Percentiles rank a stretch among this genome's conserved stretches.
Conservation (phyloP, 192 early-diverging fungal genomes). For the Entomortierella chlamydospora region DNA sequence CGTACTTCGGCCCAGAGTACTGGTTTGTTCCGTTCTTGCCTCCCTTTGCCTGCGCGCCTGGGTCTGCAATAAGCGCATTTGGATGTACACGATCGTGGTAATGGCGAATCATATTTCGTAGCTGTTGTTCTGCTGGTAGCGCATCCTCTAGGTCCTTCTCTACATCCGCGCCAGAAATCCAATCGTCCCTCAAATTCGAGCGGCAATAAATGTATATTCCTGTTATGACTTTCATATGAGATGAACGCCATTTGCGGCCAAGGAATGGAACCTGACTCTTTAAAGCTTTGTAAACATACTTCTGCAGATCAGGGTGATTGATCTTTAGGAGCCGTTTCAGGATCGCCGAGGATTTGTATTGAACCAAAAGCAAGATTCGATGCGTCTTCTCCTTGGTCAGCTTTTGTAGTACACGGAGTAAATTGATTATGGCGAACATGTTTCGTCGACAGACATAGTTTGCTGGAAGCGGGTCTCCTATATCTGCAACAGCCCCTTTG, state of each 20-base stretch:
- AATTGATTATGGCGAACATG: conserved; percentile 76
- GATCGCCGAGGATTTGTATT: conserved; percentile 86
- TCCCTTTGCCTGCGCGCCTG: conserved; percentile 13
- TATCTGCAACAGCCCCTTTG: conserved; percentile 19
- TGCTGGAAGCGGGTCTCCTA: conserved; percentile 41
- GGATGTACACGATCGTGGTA: conserved; percentile 69
- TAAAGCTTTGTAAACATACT: conserved; percentile 83
- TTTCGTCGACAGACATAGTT: conserved; percentile 66
- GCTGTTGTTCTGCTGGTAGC: conserved; percentile 73
- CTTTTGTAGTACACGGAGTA: conserved; percentile 83
- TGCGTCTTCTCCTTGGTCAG: conserved; percentile 83
- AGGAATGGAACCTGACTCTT: conserved; percentile 85
- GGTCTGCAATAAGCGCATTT: conserved; percentile 46
- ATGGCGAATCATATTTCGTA: conserved; percentile 68
- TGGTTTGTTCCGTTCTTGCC: conserved; percentile 12
- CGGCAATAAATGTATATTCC: conserved; percentile 74
- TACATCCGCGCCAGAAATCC: conserved; percentile 71
- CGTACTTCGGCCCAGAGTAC: conserved; percentile 43
- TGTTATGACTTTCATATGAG: conserved; percentile 89
- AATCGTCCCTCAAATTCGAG: conserved; percentile 76
- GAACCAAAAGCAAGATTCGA: conserved; percentile 79
- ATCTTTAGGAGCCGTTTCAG: conserved; percentile 83
- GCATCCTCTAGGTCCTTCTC: conserved; percentile 81
- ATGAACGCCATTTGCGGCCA: conserved; percentile 83
- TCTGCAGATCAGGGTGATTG: conserved; percentile 68